Base-by-base conservation (phyloP, 2,329 filamentous ascomycete genomes). In the Cladosporium sp. region DNA sequence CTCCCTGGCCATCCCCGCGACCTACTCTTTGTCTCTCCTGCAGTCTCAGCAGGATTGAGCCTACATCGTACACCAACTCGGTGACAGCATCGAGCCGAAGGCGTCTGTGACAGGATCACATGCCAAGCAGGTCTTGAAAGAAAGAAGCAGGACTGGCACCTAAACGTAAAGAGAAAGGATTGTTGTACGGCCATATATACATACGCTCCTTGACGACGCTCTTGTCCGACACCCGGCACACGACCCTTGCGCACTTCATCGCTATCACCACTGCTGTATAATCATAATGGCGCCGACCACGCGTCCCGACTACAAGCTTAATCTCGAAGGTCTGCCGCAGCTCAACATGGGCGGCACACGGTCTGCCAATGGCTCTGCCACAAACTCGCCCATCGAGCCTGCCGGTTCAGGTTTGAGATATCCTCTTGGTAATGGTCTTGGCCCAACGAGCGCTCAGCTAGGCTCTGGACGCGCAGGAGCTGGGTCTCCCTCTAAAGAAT, bases 401-500 rank as follows among this genome's bases (percentile, higher is more conserved):
- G 80, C 83, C 56, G 80, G 83, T 67, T 81, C 80, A 67, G 75
- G 79, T 59, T 76, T 86, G 65, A 86, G 91, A 75, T 88, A 90
- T 63, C 84, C 90, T 20, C 89, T 93, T 70, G 79, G 87, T 48
- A 84, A 83, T 66, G 80, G 83, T 59, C 75, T 90, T 66, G 86
- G 74, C 59, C 73, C 73, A 56, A 69, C 77, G 60, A 75, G 75
- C 58, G 75, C 73, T 57, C 78, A 82, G 57, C 77, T 83, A 57
- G 79, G 79, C 62, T 77, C 76, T 69, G 78, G 80, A 65, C 80
- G 93, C 78, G 89, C 93, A 70, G 91, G 92, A 80, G 86, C 91
- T 79, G 92, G 92, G 73, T 99, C 94, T 82, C 94, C 94, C 68
- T 97, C 92, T 75, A 92, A 96, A 78, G 94, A 97, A 65, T 84